These are phyloP conservation scores for Ocimum tenuiflorum DNA, from an alignment of 257 asterid genomes.

Conservation along the genomic window DNA sequence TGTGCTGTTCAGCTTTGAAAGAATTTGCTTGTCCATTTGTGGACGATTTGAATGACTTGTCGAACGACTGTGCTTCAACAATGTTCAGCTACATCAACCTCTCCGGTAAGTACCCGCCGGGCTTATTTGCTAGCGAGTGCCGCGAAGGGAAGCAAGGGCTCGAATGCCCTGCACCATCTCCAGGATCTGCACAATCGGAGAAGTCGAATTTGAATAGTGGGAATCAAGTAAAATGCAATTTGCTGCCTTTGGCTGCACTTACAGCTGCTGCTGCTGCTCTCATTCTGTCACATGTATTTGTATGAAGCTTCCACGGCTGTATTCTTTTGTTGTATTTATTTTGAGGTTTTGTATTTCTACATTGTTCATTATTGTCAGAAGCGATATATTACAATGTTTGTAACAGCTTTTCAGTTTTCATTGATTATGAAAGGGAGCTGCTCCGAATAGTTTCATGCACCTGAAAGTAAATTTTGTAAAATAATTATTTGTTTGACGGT, in stretches of 20 bases:
- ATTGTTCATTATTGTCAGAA: neutral
- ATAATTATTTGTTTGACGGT: too few relatives aligned
- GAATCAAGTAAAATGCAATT: constrained; percentile 13
- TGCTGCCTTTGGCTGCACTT: constrained; percentile 28
- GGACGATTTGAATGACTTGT: constrained; percentile 38
- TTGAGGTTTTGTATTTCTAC: constrained; percentile 3
- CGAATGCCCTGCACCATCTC: constrained; percentile 38
- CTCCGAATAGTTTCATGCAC: neutral
- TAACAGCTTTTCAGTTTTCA: neutral
- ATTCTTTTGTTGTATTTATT: constrained; percentile 9
- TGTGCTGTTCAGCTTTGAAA: constrained; percentile 48
- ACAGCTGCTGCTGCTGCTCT: constrained; percentile 18
- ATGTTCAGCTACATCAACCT: constrained; percentile 86
- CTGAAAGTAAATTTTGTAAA: neutral
- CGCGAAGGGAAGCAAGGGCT: constrained; percentile 40
- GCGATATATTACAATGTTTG: neutral
- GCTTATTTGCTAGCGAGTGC: constrained; percentile 63
- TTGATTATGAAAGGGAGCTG: neutral
- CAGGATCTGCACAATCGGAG: constrained; percentile 25
- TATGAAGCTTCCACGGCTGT: constrained; percentile 23
- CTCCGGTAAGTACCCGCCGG: constrained; percentile 69
- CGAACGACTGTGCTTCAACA: constrained; percentile 58
- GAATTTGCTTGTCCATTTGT: constrained; percentile 54
- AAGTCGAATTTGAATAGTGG: constrained; percentile 1
- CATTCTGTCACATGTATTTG: constrained; percentile 18